Percentiles rank a stretch among this genome's conserved stretches.
Evolutionary conservation across 2,329 filamentous ascomycete genomes (phyloP).

Genomic region (Stenocarpella maydis): DNA sequence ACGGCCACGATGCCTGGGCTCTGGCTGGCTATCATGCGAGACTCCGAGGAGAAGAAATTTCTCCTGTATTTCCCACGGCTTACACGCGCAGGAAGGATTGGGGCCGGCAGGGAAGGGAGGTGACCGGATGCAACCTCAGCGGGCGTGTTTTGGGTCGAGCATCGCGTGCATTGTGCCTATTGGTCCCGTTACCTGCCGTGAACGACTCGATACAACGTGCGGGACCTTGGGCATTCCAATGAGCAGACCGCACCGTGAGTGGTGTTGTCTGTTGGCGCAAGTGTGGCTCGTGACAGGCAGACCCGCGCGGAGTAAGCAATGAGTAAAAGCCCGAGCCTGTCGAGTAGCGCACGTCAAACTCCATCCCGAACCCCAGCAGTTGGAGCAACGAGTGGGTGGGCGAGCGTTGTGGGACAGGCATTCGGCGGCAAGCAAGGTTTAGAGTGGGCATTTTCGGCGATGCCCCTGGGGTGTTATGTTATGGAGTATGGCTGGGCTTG

Average conservation of each 20-base stretch:
- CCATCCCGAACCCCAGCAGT: background rate
- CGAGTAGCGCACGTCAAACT: constrained; percentile 6
- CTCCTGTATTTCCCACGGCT: background rate
- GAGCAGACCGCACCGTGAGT: too few relatives aligned
- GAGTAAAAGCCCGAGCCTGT: background rate
- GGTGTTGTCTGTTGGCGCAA: too few relatives aligned
- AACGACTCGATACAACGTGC: constrained; percentile 20
- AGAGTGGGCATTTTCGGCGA: background rate
- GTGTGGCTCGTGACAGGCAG: background rate
- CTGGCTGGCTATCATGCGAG: background rate
- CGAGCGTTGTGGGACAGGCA: background rate
- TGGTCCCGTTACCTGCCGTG: constrained; percentile 6
- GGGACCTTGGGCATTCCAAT: background rate
- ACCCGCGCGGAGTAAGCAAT: background rate
- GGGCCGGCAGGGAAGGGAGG: background rate
- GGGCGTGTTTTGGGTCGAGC: constrained; percentile 5
- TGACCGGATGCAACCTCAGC: background rate
- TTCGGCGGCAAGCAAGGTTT: constrained; percentile 12
- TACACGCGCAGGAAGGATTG: constrained; percentile 6
- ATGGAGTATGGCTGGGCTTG: background rate
- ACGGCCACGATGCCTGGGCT: background rate
- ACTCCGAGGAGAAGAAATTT: background rate
- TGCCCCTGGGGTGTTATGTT: too few relatives aligned
- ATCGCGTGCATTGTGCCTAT: constrained; percentile 22
- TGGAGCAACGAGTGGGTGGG: background rate